A percentile compares a stretch with the other conserved stretches of the same genome.
Conservation (phyloP, 331 rosid species). For the Malus hybrid region DNA sequence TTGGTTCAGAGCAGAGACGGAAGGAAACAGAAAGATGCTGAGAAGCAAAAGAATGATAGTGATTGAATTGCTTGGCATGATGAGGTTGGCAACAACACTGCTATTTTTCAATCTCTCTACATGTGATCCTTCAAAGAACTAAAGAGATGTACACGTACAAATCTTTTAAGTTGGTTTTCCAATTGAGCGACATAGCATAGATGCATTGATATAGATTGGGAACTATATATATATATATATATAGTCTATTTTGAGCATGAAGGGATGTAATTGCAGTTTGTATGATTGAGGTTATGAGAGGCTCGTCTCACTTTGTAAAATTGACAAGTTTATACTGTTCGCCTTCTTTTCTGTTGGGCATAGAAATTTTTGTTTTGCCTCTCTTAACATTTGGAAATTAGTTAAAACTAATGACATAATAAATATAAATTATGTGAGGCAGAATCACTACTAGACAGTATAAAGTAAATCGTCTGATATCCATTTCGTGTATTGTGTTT, state of each 20-base stretch:
- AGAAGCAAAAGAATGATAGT: conserved; percentile 51
- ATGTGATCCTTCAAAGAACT: conserved; percentile 20
- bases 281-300: conserved; percentile 12
- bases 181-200: conserved; percentile 9
- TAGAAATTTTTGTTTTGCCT: neutral
- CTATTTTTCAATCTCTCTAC: conserved; percentile 33
- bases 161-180: conserved; percentile 21
- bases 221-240: neutral
- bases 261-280: neutral
- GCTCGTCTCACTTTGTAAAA: conserved; percentile 8
- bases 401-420: neutral
- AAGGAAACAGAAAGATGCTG: conserved; percentile 44
- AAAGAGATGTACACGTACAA: conserved; percentile 4
- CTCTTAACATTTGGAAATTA: neutral
- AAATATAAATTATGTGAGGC: neutral
- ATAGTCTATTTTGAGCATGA: neutral
- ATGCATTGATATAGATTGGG: conserved; percentile 14
- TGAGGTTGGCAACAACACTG: conserved; percentile 23
- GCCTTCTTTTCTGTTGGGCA: neutral
- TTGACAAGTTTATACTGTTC: conserved; percentile 9
- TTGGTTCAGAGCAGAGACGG: conserved; percentile 64
- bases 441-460: neutral
- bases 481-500: too few relatives aligned
- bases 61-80: conserved; percentile 57
- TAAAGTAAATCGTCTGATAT: too few relatives aligned